Percentiles rank a stretch among this genome's conserved stretches.
Evolutionary conservation across 352 stramenopile genomes (phyloP).

Genomic region (Albugo laibachii): DNA sequence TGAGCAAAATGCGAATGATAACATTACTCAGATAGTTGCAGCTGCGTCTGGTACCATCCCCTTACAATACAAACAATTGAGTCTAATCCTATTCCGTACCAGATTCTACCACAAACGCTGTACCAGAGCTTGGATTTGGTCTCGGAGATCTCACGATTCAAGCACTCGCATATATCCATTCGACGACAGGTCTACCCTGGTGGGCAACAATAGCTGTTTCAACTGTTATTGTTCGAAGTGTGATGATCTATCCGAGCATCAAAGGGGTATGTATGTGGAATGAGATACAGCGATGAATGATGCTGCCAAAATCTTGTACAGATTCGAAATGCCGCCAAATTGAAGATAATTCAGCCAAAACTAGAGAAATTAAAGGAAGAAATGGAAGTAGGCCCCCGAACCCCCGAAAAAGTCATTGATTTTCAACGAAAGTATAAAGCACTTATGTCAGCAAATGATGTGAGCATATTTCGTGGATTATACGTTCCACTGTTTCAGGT

Average conservation of each 20-base stretch:
- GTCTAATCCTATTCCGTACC: no score
- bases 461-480: slow-evolving; percentile 57
- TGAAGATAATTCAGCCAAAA: slow-evolving; percentile 65
- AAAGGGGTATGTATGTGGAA: slow-evolving; percentile 63
- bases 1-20: no score
- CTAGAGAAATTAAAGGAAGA: slow-evolving; percentile 62
- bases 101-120: no score
- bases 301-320: slow-evolving; percentile 5
- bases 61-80: no score
- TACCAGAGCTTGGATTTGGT: slow-evolving; percentile 1
- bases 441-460: slow-evolving; percentile 66
- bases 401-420: slow-evolving; percentile 23
- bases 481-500: slow-evolving; percentile 43
- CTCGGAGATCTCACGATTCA: slow-evolving; percentile 57
- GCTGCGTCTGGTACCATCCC: no score
- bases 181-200: slow-evolving; percentile 66
- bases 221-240: slow-evolving; percentile 50
- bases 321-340: slow-evolving; percentile 70
- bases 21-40: no score
- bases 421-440: slow-evolving; percentile 59
- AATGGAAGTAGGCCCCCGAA: slow-evolving; percentile 31
- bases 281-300: slow-evolving; percentile 1
- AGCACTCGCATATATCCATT: slow-evolving; percentile 50
- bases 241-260: slow-evolving; percentile 58
- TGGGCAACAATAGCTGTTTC: slow-evolving; percentile 73